phyloP scores from a whole-genome alignment of 768 basidiomycete genomes.

The Hygrophorus russula region DNA sequence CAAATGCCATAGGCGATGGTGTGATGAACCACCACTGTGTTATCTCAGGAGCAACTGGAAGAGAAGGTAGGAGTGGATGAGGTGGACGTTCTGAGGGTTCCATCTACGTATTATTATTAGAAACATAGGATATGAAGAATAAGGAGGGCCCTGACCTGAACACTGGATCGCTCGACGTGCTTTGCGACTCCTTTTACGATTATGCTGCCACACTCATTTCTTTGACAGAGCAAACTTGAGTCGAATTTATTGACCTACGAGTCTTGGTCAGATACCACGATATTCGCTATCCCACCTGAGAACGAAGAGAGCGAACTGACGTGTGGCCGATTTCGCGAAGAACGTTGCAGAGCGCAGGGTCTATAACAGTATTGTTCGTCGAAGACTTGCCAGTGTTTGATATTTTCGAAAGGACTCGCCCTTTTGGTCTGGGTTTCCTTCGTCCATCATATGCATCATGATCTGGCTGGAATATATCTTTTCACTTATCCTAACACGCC shows the following conservation, averaged over 20 bases:
- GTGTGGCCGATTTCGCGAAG: slow-evolving; percentile 20
- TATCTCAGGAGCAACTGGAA: slow-evolving; percentile 45
- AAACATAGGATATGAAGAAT: background rate
- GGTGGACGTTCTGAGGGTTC: slow-evolving; percentile 35
- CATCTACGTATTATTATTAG: slow-evolving; percentile 28
- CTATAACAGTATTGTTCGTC: too few species aligned
- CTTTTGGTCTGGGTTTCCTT: slow-evolving; percentile 49
- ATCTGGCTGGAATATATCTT: slow-evolving; percentile 71
- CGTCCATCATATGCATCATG: too few species aligned
- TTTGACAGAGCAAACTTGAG: slow-evolving; percentile 60
- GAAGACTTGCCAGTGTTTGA: background rate
- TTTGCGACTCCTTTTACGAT: slow-evolving; percentile 57
- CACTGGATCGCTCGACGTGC: slow-evolving; percentile 40
- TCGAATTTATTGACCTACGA: slow-evolving; percentile 46
- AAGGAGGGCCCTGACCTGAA: slow-evolving; percentile 31
- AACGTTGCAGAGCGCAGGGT: slow-evolving; percentile 34
- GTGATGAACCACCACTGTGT: slow-evolving; percentile 69
- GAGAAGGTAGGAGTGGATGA: slow-evolving; percentile 33
- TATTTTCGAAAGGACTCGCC: slow-evolving; percentile 16
- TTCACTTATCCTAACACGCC: slow-evolving; percentile 84
- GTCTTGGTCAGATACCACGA: slow-evolving; percentile 16
- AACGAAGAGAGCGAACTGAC: slow-evolving; percentile 34
- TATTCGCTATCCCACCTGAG: slow-evolving; percentile 29
- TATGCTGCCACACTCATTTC: slow-evolving; percentile 56
- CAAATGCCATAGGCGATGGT: slow-evolving; percentile 73